Evolutionary conservation across 805 yeast species (phyloP), one percentile per base, ranked within the genome.

Genomic region (Saccharomycopsis fibuligera): DNA sequence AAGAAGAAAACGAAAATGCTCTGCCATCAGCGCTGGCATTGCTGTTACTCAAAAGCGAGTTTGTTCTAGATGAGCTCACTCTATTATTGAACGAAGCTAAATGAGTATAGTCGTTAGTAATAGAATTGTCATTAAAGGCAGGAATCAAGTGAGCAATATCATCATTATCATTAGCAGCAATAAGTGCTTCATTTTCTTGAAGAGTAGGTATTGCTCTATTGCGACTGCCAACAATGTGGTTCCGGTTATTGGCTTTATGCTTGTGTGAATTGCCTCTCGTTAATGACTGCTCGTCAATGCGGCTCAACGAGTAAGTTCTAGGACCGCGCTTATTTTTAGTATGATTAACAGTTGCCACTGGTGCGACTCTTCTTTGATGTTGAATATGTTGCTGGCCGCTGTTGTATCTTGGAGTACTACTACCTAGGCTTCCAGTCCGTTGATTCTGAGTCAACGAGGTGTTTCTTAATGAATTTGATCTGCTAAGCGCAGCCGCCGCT

Each of bases 401-500:
- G 30, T 23, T 41, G 33, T 31, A 10, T 24, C 31, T 23, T 5
- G n/a, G 6, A 23, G 14, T 14, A 22, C 16, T 24, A 3, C 10
- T 5, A 21, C 4, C 19, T n/a, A n/a, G 2, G 3, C 23, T n/a
- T 5, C 22, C 10, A 10, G n/a, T 10, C 17, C 22, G 5, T 22
- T 19, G 40, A 37, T 16, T 38, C 30, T n/a, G 22, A 24, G 38
- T 25, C 23, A 9, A 12, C 14, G 22, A 14, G 14, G 24, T 12
- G 24, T 29, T 38, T 40, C 21, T 43, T 19, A 44, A 39, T 16
- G 47, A 41, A n/a, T 36, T 37, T 25, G 55, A 47, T 33, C 46
- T 49, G 29, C 45, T 45, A 35, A 52, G 31, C 2, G 55, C 55
- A 10, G 53, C 55, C 2, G 55, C 53, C 5, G 53, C 55, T 1